Evolutionary conservation across 2,329 filamentous ascomycete species (phyloP).

Genomic region (Penicillium sp.): DNA sequence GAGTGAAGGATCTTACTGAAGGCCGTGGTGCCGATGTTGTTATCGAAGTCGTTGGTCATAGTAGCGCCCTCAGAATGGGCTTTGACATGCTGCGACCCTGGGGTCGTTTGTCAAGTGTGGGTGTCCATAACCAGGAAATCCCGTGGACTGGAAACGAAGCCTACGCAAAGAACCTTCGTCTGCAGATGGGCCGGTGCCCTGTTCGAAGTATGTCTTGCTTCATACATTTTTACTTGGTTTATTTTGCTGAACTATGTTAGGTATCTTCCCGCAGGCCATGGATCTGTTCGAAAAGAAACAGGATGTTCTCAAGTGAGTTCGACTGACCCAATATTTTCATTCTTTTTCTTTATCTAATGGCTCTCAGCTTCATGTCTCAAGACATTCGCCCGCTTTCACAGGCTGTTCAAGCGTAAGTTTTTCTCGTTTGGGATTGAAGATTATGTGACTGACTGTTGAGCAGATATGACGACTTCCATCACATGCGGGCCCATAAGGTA

Average conservation of each 20-base stretch:
- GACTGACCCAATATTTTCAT: not conserved
- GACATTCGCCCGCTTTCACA: slow-evolving; percentile 67
- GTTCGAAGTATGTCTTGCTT: slow-evolving; percentile 45
- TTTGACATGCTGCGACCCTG: slow-evolving; percentile 72
- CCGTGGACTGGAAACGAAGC: slow-evolving; percentile 65
- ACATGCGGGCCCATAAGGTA: slow-evolving; percentile 69
- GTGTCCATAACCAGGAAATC: slow-evolving; percentile 70
- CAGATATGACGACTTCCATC: slow-evolving; percentile 66
- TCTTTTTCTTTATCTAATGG: slow-evolving; percentile 13
- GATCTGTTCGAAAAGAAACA: slow-evolving; percentile 63
- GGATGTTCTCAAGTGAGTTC: slow-evolving; percentile 60
- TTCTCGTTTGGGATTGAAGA: too few species aligned
- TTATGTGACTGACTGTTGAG: not conserved
- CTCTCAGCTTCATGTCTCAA: slow-evolving; percentile 67
- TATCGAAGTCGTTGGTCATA: slow-evolving; percentile 72
- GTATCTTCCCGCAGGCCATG: slow-evolving; percentile 64
- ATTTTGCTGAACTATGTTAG: slow-evolving; percentile 8
- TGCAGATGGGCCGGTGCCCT: slow-evolving; percentile 74
- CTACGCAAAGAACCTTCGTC: slow-evolving; percentile 64
- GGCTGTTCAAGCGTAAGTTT: slow-evolving; percentile 54
- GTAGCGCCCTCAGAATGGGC: slow-evolving; percentile 64
- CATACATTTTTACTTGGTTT: not conserved
- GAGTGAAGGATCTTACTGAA: slow-evolving; percentile 68
- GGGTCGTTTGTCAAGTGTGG: slow-evolving; percentile 69
- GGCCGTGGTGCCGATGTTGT: slow-evolving; percentile 81